Evolutionary conservation across 257 asterid species (phyloP).

Genomic region (Nicotiana attenuata): DNA sequence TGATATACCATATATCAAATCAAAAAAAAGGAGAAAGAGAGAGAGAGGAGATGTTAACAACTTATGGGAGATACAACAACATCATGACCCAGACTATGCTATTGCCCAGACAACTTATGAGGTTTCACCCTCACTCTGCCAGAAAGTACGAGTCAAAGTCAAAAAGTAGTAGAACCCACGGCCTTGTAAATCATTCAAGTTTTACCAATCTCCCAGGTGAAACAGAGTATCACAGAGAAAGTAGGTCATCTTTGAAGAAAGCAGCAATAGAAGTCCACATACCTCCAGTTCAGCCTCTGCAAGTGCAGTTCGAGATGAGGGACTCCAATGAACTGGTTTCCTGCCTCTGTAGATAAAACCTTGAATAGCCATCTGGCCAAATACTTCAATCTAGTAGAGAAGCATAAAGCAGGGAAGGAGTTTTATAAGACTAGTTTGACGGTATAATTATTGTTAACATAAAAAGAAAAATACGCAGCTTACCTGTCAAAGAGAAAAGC

Average conservation of each 20-base stretch:
- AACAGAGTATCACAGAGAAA: not conserved
- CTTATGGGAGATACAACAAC: not conserved
- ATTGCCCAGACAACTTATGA: not conserved
- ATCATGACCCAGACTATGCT: not conserved
- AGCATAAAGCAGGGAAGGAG: not conserved
- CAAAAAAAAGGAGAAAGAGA: not conserved
- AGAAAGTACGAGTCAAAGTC: not conserved
- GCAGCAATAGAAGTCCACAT: constrained; percentile 15
- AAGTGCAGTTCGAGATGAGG: constrained; percentile 97
- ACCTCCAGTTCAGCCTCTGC: constrained; percentile 99
- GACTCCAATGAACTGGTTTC: constrained; percentile 99
- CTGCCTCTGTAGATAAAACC: constrained; percentile 92
- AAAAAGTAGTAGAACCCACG: not conserved
- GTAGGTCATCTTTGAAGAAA: not conserved
- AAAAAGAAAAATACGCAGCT: not conserved
- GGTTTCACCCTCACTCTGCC: not conserved
- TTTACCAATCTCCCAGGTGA: not conserved
- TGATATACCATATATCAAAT: not conserved
- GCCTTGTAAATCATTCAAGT: not conserved
- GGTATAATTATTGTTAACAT: constrained; percentile 7
- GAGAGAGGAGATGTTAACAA: not conserved
- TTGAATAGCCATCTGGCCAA: constrained; percentile 86
- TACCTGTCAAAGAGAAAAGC: not conserved
- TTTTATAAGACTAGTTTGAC: not conserved
- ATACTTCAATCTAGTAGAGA: constrained; percentile 77